These are phyloP conservation scores for Erodium trifolium DNA, from an alignment of 441 rosid species.

Conservation along the genomic window DNA sequence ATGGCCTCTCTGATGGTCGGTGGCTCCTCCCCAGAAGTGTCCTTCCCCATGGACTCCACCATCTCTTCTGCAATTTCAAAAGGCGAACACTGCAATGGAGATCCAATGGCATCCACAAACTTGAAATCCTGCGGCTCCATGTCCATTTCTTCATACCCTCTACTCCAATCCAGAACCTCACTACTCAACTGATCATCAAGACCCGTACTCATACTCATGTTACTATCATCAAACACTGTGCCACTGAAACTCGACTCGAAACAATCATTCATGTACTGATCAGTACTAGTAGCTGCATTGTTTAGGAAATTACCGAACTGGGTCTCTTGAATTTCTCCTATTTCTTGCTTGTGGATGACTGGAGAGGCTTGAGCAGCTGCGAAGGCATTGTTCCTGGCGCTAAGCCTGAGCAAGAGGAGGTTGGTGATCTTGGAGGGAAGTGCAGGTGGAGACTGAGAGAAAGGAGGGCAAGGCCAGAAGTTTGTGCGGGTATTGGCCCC, in stretches of 20 bases:
- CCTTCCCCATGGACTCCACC: slow-evolving; percentile 30
- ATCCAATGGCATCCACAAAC: slow-evolving; percentile 36
- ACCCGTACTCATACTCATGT: neutral
- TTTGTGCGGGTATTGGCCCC: slow-evolving; percentile 60
- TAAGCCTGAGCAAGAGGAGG: slow-evolving; percentile 52
- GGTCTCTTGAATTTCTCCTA: slow-evolving; percentile 21
- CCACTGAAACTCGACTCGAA: neutral
- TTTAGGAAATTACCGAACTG: slow-evolving; percentile 40
- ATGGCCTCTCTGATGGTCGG: slow-evolving; percentile 38
- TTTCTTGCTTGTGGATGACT: slow-evolving; percentile 13
- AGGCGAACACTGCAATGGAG: slow-evolving; percentile 36
- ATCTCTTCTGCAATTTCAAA: slow-evolving; percentile 52
- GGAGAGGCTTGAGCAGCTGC: no score
- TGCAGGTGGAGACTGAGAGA: slow-evolving; percentile 38
- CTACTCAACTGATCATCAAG: slow-evolving; percentile 21
- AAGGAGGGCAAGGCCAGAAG: slow-evolving; percentile 55
- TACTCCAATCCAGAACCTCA: slow-evolving; percentile 5
- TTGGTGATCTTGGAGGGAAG: slow-evolving; percentile 58
- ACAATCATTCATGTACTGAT: neutral
- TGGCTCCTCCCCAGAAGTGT: slow-evolving; percentile 33
- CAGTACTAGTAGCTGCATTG: slow-evolving; percentile 27
- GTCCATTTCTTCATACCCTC: neutral
- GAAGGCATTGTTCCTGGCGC: slow-evolving; percentile 29
- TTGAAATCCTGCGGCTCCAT: slow-evolving; percentile 31
- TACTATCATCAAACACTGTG: neutral